Evolutionary conservation across 129 eudicot species (phyloP).

Genomic region (Dittrichia graveolens): DNA sequence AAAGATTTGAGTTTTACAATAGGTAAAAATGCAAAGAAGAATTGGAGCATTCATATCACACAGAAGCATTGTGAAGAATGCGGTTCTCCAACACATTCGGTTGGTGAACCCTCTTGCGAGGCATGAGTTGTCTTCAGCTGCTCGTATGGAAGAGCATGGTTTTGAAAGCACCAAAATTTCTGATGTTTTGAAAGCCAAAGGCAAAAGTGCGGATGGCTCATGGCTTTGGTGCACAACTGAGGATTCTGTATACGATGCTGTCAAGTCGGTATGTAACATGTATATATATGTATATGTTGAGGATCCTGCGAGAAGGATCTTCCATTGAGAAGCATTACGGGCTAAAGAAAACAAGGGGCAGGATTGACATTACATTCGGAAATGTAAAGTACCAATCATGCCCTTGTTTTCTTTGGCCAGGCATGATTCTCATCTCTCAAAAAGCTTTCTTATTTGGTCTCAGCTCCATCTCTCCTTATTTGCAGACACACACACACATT

Average conservation of each 20-base stretch:
- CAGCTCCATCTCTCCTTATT: too few relatives aligned
- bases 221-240: constrained; percentile 99
- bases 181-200: constrained; percentile 75
- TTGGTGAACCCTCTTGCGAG: constrained; percentile 61
- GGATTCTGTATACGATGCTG: constrained; percentile 95
- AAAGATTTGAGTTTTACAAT: background rate
- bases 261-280: constrained; percentile 70
- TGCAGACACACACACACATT: too few relatives aligned
- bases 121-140: constrained; percentile 63
- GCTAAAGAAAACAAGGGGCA: too few relatives aligned
- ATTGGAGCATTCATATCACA: constrained; percentile 62
- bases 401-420: too few relatives aligned
- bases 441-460: too few relatives aligned
- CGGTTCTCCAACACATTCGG: constrained; percentile 72
- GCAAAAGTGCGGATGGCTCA: constrained; percentile 94
- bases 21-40: constrained; percentile 76
- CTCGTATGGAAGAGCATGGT: constrained; percentile 92
- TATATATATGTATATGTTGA: background rate
- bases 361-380: too few relatives aligned
- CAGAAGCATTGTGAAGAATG: constrained; percentile 69
- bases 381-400: too few relatives aligned
- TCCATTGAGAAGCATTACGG: too few relatives aligned
- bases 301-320: too few relatives aligned
- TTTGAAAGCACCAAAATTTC: constrained; percentile 91
- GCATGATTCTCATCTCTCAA: too few relatives aligned